Evolutionary conservation across 306 rosid species (phyloP), one percentile per base, ranked within the genome.

Genomic region (Abrus pulchellus): DNA sequence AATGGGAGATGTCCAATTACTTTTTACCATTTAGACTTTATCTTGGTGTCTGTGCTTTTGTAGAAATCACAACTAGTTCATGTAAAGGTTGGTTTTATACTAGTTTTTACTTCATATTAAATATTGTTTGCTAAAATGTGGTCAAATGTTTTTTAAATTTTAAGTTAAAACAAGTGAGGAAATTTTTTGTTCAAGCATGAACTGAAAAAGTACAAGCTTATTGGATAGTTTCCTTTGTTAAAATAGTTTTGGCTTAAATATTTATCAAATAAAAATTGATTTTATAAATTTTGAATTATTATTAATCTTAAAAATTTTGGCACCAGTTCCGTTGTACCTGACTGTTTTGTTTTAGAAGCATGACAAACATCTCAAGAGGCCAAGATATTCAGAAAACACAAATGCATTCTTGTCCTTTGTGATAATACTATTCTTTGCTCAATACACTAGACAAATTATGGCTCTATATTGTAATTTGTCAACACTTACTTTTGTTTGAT

Each of bases 401-500:
- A 54, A 14, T 67, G 74, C 48, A 62, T 61, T 82, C 33, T 70
- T 57, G 73, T 68, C 60, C 56, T 79, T 47, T 57, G 32, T 54
- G 44, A 54, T 36, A 14, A 53, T 48, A 27, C 10, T 29, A 50
- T 68, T 48, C 11, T 65, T 29, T 75, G 67, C 74, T 56, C 12
- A 12, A 3, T 66, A 57, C 56, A 49, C 50, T 76, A 53, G 53
- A 73, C 14, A 59, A 74, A 60, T 50, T 32, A 68, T 8, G 76
- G 64, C 61, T 61, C 48, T 74, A 32, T 54, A 47, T 80, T 20
- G 40, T 76, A 50, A 69, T 80, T 75, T 48, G 47, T 67, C 48
- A 77, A 72, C 41, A 32, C 27, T 4, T 36, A 5, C 43, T 28
- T 70, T 67, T 33, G 10, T 62, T 47, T 76, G 12, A 81, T 64